Percentiles rank a stretch among this genome's conserved stretches.
These are phyloP conservation scores for Pseudocercospora fijiensis DNA, from an alignment of 2,329 filamentous ascomycete genomes.

Conservation along the genomic window DNA sequence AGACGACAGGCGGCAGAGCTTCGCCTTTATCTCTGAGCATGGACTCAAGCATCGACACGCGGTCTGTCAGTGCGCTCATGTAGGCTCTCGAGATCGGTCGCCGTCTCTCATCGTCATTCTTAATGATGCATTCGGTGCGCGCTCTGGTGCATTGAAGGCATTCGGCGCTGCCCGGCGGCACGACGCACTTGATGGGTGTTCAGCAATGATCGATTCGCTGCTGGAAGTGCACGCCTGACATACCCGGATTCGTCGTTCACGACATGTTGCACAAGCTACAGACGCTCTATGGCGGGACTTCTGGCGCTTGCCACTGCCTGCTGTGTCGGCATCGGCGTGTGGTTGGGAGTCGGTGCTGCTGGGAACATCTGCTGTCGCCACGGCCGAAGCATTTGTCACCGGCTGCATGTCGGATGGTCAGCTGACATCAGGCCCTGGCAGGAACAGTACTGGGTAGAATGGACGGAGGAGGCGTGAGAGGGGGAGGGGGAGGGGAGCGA, in stretches of 20 bases:
- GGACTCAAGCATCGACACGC: slow-evolving; percentile 29
- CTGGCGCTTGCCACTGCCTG: slow-evolving; percentile 19
- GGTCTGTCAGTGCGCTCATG: slow-evolving; percentile 30
- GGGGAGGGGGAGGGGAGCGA: slow-evolving; percentile 7
- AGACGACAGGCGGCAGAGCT: slow-evolving; percentile 24
- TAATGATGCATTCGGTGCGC: slow-evolving; percentile 29
- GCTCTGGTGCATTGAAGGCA: slow-evolving; percentile 31
- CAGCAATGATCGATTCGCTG: background rate
- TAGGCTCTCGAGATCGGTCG: slow-evolving; percentile 30
- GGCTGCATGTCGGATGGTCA: slow-evolving; percentile 1
- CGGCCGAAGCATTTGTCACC: background rate
- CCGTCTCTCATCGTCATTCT: slow-evolving; percentile 31
- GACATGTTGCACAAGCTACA: slow-evolving; percentile 27
- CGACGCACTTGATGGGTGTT: slow-evolving; percentile 23
- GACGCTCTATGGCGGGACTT: slow-evolving; percentile 27
- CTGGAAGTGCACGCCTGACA: background rate
- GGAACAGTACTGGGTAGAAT: background rate
- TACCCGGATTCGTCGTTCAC: slow-evolving; percentile 29
- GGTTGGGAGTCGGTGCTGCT: background rate
- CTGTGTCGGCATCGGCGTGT: slow-evolving; percentile 14
- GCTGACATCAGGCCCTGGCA: background rate
- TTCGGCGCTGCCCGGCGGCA: slow-evolving; percentile 25
- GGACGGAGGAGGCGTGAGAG: slow-evolving; percentile 6
- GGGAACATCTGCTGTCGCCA: background rate
- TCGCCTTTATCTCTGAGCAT: slow-evolving; percentile 29